Evolutionary conservation across 345 rosid genomes (phyloP).

Genomic region (Citrus unshiu): DNA sequence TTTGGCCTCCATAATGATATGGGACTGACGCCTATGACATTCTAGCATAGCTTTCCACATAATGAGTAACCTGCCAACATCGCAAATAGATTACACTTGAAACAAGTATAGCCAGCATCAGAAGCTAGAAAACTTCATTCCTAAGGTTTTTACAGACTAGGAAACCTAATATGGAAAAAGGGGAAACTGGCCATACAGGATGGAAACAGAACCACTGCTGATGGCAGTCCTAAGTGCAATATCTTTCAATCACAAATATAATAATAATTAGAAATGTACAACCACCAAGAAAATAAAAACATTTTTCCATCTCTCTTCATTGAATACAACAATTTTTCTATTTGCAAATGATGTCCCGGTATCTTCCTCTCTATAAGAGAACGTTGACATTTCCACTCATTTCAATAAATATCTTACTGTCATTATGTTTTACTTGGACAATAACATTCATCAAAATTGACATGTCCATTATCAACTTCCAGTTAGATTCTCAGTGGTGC

Average conservation of each 20-base stretch:
- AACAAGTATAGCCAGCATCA: background rate
- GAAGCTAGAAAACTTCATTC: background rate
- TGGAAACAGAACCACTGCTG: background rate
- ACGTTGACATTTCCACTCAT: background rate
- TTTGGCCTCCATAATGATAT: slow-evolving; percentile 38
- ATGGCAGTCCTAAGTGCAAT: background rate
- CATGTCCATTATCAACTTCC: background rate
- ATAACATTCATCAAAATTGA: background rate
- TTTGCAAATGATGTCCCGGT: background rate
- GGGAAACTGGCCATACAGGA: background rate
- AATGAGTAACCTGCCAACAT: slow-evolving; percentile 43
- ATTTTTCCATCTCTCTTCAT: background rate
- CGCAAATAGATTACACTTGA: background rate
- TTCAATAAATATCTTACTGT: background rate
- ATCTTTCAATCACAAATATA: background rate
- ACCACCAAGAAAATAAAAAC: background rate
- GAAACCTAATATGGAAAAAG: background rate
- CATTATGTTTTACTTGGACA: background rate
- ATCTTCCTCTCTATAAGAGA: background rate
- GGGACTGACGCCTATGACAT: slow-evolving; percentile 46
- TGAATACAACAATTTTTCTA: background rate
- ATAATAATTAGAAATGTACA: background rate
- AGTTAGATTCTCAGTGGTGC: background rate
- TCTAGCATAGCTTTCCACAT: slow-evolving; percentile 76
- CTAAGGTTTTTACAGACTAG: background rate